A percentile compares a stretch with the other conserved stretches of the same genome.
phyloP scores from a whole-genome alignment of 352 stramenopile species.

The Phytopythium vexans region DNA sequence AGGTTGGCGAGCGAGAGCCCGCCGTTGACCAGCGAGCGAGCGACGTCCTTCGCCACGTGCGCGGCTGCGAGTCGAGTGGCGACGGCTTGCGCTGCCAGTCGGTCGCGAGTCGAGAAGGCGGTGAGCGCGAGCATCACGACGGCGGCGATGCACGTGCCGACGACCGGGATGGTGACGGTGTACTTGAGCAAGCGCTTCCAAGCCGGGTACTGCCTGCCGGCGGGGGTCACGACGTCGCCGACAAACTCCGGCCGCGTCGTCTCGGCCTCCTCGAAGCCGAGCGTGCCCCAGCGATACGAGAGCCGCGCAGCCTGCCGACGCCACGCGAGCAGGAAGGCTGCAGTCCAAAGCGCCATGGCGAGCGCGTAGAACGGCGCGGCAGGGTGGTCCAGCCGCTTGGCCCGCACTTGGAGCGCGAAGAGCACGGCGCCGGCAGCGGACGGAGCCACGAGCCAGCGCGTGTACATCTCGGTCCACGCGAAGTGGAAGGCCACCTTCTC shows the following conservation, averaged over 20 bases:
- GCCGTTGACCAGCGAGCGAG: constrained; percentile 27
- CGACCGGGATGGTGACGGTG: constrained; percentile 53
- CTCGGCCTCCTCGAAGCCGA: constrained; percentile 87
- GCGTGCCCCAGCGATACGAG: constrained; percentile 87
- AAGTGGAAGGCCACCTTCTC: constrained; percentile 92
- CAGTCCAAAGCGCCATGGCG: constrained; percentile 90
- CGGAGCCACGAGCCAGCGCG: constrained; percentile 82
- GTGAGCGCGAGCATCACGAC: constrained; percentile 57
- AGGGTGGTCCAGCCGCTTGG: constrained; percentile 71
- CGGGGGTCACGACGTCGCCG: constrained; percentile 30
- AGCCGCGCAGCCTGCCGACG: constrained; percentile 67
- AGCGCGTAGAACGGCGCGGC: constrained; percentile 77
- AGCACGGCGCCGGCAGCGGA: constrained; percentile 68
- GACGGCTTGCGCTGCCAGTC: constrained; percentile 53
- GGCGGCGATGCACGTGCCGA: constrained; percentile 50
- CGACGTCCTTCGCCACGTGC: constrained; percentile 48
- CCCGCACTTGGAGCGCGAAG: constrained; percentile 64
- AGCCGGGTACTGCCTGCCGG: constrained; percentile 43
- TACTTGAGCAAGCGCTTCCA: constrained; percentile 85
- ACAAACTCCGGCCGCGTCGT: constrained; percentile 81
- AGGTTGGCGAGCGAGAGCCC: constrained; percentile 62
- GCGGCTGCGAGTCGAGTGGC: constrained; percentile 35
- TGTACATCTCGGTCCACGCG: constrained; percentile 91
- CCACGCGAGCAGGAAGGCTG: constrained; percentile 88
- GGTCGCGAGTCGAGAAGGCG: constrained; percentile 80